Evolutionary conservation across 805 yeast genomes (phyloP), one percentile per base, ranked within the genome.

Genomic region (Suhomyces sp.): DNA sequence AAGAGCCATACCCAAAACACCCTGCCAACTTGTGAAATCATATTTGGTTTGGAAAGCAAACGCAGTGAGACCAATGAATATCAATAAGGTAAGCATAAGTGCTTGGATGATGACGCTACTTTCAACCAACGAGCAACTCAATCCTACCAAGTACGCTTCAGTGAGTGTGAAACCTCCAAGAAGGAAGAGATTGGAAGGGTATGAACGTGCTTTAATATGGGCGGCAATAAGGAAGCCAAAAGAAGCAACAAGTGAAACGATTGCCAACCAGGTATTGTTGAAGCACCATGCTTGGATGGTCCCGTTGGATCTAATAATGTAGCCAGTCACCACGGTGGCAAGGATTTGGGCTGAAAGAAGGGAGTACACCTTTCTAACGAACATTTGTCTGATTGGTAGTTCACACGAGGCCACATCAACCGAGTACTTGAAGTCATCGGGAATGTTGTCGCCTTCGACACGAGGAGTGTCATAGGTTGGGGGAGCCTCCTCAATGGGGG

Each of bases 401-500:
- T 83, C 85, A 60, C 95, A 86, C 20, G 83, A 79, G 3, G 88
- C 77, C 16, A 88, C 95, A 34, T 76, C 73, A 5, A 83, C 83
- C 22, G 83, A 77, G 58, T 81, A 86, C 56, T 87, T 88, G 76
- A 87, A 88, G 59, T 86, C 95, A 47, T 87, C 84, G 4, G 83
- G 81, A 30, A 74, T 51, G 43, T 62, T 58, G 41, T 62, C 68
- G 7, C 58, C 68, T 6, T 43, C 59, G 8, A 36, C 33, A 36
- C 68, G 46, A 12, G 62, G 57, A 3, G 40, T 33, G 20, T 34
- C 44, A 36, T 54, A 54, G 5, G 44, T 34, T n/a, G 59, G 60
- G 11, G 60, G 58, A 12, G 33, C 36, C 10, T 30, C 12, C 14
- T 16, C 36, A n/a, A n/a, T n/a, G 13, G 40, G 32, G 17, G 27